Evolutionary conservation across 73 alveolate genomes (phyloP).

Genomic region (Tetrahymena borealis): DNA sequence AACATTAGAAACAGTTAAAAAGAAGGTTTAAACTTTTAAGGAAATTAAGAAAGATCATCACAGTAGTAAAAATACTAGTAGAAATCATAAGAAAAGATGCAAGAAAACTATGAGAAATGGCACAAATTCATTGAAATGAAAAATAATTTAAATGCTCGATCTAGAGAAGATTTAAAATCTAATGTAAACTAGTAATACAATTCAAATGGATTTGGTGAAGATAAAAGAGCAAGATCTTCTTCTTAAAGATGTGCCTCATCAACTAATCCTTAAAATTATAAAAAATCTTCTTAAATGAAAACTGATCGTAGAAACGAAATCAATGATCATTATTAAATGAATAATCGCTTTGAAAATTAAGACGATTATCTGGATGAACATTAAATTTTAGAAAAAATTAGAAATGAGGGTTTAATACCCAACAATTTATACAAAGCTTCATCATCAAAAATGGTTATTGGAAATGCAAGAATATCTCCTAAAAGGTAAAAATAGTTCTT

Average conservation of each 20-base stretch:
- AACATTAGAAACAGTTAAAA: background rate
- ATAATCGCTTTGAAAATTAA: background rate
- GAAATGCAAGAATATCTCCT: background rate
- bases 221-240: background rate
- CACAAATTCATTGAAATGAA: background rate
- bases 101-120: background rate
- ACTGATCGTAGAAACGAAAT: background rate
- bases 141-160: background rate
- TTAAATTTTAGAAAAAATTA: background rate
- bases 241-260: background rate
- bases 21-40: background rate
- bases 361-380: background rate
- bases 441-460: background rate
- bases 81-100: background rate
- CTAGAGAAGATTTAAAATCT: background rate
- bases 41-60: background rate
- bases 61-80: background rate
- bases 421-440: background rate
- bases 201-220: background rate
- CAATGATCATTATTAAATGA: background rate
- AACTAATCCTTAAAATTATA: background rate
- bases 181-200: background rate
- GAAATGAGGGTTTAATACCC: background rate
- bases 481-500: background rate
- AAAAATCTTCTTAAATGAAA: background rate